Conservation (phyloP, 2,329 filamentous ascomycete species). For the Aspergillus fumigatiaffinis region DNA sequence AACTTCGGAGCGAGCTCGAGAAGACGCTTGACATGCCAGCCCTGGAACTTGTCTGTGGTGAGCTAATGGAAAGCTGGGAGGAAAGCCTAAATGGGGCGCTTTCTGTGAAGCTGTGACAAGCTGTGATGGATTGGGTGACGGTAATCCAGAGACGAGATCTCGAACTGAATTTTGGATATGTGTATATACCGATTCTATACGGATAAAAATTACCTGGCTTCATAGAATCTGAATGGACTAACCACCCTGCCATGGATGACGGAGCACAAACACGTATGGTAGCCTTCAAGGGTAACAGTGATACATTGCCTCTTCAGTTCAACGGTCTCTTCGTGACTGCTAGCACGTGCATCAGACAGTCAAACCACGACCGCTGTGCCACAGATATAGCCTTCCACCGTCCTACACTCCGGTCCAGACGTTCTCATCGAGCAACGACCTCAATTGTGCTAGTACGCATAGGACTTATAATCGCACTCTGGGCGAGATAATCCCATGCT, state of each 20-base stretch:
- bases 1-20: conserved; percentile 31
- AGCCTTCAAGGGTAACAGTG: not conserved
- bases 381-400: not conserved
- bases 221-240: not conserved
- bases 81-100: conserved; percentile 42
- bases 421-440: not conserved
- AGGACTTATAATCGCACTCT: no score
- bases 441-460: not conserved
- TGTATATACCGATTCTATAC: not conserved
- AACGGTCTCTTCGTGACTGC: not conserved
- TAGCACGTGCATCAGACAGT: not conserved
- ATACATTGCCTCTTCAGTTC: not conserved
- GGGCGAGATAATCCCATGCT: not conserved
- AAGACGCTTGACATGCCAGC: conserved; percentile 34
- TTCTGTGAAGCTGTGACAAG: conserved; percentile 25
- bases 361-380: not conserved
- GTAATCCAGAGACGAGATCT: not conserved
- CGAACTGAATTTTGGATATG: not conserved
- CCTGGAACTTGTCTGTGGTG: conserved; percentile 42
- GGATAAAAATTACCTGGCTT: not conserved
- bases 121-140: conserved; percentile 17
- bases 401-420: not conserved
- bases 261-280: not conserved
- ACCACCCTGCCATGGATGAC: not conserved
- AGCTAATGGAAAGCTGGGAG: conserved; percentile 47